Conservation (phyloP, 2,329 filamentous ascomycete species). For the Ascochyta rabiei region DNA sequence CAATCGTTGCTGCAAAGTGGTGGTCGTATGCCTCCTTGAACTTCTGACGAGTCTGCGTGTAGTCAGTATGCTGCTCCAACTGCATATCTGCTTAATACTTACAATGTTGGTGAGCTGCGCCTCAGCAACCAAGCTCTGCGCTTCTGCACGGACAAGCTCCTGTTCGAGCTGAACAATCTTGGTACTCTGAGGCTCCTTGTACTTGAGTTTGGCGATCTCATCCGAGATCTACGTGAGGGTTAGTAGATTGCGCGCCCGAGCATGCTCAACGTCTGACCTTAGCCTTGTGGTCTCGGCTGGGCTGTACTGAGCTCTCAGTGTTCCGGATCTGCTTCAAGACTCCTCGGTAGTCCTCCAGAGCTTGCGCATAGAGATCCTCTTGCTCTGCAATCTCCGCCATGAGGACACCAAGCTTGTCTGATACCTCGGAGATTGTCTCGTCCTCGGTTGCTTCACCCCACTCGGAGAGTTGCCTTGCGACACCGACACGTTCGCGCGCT, state of each 20-base stretch:
- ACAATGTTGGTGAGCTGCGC: constrained; percentile 95
- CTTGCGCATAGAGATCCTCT: constrained; percentile 86
- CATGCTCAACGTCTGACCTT: constrained; percentile 58
- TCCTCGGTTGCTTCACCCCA: constrained; percentile 95
- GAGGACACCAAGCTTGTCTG: constrained; percentile 93
- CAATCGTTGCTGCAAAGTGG: constrained; percentile 88
- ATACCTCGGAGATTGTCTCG: constrained; percentile 84
- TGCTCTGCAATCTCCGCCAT: constrained; percentile 92
- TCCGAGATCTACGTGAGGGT: constrained; percentile 68
- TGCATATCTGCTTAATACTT: not conserved
- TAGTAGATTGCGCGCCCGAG: constrained; percentile 1
- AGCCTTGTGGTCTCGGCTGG: constrained; percentile 81
- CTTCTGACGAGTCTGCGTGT: constrained; percentile 83
- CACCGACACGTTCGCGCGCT: constrained; percentile 79
- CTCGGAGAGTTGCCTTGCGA: constrained; percentile 90
- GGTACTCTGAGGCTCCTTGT: constrained; percentile 86
- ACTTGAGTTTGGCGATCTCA: constrained; percentile 89
- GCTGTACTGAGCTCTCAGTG: constrained; percentile 94
- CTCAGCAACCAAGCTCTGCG: constrained; percentile 93
- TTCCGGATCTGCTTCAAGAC: constrained; percentile 92
- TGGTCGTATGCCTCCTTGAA: constrained; percentile 92
- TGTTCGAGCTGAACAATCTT: constrained; percentile 87
- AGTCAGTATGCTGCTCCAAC: constrained; percentile 21
- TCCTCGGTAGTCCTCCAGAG: constrained; percentile 81
- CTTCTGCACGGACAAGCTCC: constrained; percentile 93